Base-by-base conservation (phyloP, 2,329 filamentous ascomycete genomes). In the Trichoderma afroharzianum region DNA sequence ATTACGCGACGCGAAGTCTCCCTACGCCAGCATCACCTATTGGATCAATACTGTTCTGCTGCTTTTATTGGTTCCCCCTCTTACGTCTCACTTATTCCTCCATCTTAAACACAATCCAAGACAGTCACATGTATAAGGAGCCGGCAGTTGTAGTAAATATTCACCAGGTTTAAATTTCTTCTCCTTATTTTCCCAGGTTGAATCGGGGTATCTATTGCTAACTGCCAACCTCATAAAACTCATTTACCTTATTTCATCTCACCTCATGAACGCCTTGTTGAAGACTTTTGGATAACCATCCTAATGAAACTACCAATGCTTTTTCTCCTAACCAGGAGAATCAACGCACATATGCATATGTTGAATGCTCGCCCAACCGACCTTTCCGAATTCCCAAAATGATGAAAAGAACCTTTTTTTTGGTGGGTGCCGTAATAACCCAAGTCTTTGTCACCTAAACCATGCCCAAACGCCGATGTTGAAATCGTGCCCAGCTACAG, bases 381-480 rank as follows among this genome's bases (percentile, higher is more conserved):
- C 74, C 66, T 74, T 75, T 73, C 70, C 69, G 67, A 64, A 57
- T 21, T 72, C 68, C 66, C 55, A 62, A 67, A 67, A 32, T 73
- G 53, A 57, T 71, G 58, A 59, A 50, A 72, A 78, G 2, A 30
- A 77, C 74, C 80, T 81, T 82, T 80, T n/a, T 76, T 77, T 77
- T 79, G 80, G 76, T 76, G 78, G 66, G 66, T 62, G 32, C 71
- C 72, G 76, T 77, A 78, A 79, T 78, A 76, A 79, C 76, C 78
- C 75, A 43, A 43, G 76, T 73, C 59, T 74, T 79, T 77, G 77
- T 80, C 81, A 77, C 78, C 76, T 76, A 76, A 62, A 77, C 77
- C 79, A 78, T 78, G 75, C 79, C 78, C 76, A 82, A 86, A 87
- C 85, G 85, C 85, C 85, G 85, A 87, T 87, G 85, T 87, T 87